Evolutionary conservation across 176 grass and related monocot species (phyloP).

Genomic region (Metroxylon sagu): DNA sequence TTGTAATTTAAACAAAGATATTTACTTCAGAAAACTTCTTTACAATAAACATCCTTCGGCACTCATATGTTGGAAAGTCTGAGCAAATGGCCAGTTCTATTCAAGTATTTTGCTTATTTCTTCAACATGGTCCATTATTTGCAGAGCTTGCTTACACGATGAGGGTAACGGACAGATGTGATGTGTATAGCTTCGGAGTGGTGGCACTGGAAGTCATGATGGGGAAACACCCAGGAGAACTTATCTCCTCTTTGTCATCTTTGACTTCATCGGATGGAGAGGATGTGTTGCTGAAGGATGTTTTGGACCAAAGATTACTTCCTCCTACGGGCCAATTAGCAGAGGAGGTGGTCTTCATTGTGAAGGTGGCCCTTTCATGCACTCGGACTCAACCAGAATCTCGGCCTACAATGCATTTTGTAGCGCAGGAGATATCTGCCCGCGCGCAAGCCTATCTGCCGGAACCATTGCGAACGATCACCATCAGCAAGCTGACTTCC

Average conservation of each 20-base stretch:
- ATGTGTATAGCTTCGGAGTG: slow-evolving; percentile 78
- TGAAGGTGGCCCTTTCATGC: slow-evolving; percentile 50
- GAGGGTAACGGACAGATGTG: slow-evolving; percentile 76
- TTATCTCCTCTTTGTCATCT: slow-evolving; percentile 26
- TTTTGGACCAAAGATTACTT: slow-evolving; percentile 37
- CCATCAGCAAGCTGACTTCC: slow-evolving; percentile 26
- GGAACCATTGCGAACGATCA: slow-evolving; percentile 37
- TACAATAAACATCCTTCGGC: no score
- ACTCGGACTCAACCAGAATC: slow-evolving; percentile 36
- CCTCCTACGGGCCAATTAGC: slow-evolving; percentile 40
- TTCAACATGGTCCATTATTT: slow-evolving; percentile 2
- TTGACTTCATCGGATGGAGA: slow-evolving; percentile 38
- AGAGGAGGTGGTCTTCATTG: slow-evolving; percentile 48
- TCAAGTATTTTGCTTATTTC: no score
- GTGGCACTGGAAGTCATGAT: slow-evolving; percentile 63
- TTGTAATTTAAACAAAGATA: no score
- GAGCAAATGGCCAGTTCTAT: no score
- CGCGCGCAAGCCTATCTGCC: slow-evolving; percentile 41
- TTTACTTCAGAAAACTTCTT: no score
- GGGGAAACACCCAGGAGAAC: slow-evolving; percentile 45
- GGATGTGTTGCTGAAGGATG: slow-evolving; percentile 45
- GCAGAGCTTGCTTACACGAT: slow-evolving; percentile 77
- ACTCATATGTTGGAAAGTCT: no score
- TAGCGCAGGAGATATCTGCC: slow-evolving; percentile 62
- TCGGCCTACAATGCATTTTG: slow-evolving; percentile 50